phyloP scores from a whole-genome alignment of 169 alveolate genomes.

The Plasmodium reichenowi region DNA sequence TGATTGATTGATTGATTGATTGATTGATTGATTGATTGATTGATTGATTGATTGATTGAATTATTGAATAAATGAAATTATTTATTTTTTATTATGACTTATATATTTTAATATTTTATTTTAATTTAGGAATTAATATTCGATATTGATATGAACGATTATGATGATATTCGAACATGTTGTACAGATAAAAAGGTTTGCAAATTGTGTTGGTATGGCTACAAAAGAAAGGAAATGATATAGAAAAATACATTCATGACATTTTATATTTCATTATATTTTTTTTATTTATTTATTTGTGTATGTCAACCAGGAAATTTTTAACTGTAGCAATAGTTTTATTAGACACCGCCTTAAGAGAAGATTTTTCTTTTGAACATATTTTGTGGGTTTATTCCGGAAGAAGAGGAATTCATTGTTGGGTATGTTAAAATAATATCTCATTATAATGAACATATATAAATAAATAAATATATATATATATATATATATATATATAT shows the following conservation, averaged over 20 bases:
- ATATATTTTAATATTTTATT: slow-evolving; percentile 27
- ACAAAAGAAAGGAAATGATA: too few relatives aligned
- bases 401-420: slow-evolving; percentile 99
- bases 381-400: slow-evolving; percentile 98
- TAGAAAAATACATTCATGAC: too few relatives aligned
- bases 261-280: neutral
- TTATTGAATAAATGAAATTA: too few relatives aligned
- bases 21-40: too few relatives aligned
- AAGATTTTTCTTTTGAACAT: slow-evolving; percentile 96
- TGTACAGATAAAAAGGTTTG: slow-evolving; percentile 97
- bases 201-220: slow-evolving; percentile 93
- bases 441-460: neutral
- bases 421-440: slow-evolving; percentile 93
- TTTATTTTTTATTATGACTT: neutral
- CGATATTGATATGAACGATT: slow-evolving; percentile 99
- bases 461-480: neutral
- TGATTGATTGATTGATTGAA: too few relatives aligned
- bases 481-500: too few relatives aligned
- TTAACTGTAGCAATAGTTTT: slow-evolving; percentile 88
- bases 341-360: slow-evolving; percentile 87
- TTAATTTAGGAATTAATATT: slow-evolving; percentile 94
- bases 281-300: neutral
- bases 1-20: too few relatives aligned
- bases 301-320: slow-evolving; percentile 79
- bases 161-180: slow-evolving; percentile 98